phyloP scores from a whole-genome alignment of 108 stramenopile genomes.

The Conticribra weissflogii region DNA sequence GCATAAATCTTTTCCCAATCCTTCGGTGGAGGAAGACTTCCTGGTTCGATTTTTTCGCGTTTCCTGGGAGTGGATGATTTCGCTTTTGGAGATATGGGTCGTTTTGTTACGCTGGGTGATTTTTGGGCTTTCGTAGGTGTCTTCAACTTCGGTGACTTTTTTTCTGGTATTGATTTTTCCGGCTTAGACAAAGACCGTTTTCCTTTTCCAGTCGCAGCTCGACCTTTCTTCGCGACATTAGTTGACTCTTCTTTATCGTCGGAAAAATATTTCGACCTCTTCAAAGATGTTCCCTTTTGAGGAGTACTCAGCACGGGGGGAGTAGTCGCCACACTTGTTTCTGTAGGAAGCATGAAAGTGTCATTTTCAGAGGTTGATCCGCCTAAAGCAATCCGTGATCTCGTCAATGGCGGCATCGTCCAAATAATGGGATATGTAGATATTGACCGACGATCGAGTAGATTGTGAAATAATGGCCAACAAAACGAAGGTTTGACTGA shows the following conservation, averaged over 20 bases:
- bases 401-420: slow-evolving; percentile 39
- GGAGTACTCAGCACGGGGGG: too few species aligned
- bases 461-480: background rate
- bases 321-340: too few species aligned
- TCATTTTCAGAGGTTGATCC: slow-evolving; percentile 11
- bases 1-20: slow-evolving; percentile 72
- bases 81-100: slow-evolving; percentile 12
- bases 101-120: background rate
- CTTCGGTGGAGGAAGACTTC: slow-evolving; percentile 54
- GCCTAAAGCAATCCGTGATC: slow-evolving; percentile 12
- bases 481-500: background rate
- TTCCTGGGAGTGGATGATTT: slow-evolving; percentile 42
- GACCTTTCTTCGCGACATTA: background rate
- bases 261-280: slow-evolving; percentile 37
- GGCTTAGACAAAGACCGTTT: too few species aligned
- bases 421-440: background rate
- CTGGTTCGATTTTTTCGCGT: slow-evolving; percentile 49
- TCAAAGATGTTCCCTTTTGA: slow-evolving; percentile 6
- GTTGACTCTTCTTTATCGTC: background rate
- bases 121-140: background rate
- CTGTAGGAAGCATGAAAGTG: background rate
- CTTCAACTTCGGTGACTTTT: background rate
- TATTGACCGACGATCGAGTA: background rate
- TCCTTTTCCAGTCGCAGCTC: background rate
- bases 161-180: too few species aligned